Percentiles rank a stretch among this genome's conserved stretches.
Evolutionary conservation across 129 eudicot genomes (phyloP).

Genomic region (Logfia minima): DNA sequence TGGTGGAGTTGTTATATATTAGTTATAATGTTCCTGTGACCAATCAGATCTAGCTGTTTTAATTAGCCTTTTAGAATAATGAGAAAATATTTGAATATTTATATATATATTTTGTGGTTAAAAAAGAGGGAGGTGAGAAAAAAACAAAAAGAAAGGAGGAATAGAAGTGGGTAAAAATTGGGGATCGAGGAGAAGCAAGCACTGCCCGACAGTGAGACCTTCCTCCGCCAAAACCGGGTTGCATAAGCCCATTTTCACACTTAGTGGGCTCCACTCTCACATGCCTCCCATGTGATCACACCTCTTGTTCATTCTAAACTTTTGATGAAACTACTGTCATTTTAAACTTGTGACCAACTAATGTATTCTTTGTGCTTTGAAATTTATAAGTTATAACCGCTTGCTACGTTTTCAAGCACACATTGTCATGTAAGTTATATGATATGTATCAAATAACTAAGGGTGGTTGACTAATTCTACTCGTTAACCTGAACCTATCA

Average conservation of each 20-base stretch:
- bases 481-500: no score
- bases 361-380: background rate
- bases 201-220: conserved; percentile 61
- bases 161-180: conserved; percentile 18
- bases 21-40: background rate
- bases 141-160: conserved; percentile 19
- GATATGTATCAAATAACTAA: no score
- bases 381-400: no score
- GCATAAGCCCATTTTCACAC: conserved; percentile 30
- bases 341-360: background rate
- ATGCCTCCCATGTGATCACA: conserved; percentile 75
- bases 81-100: no score
- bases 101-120: background rate
- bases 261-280: conserved; percentile 53
- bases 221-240: conserved; percentile 53
- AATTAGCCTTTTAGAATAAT: background rate
- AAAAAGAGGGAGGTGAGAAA: background rate
- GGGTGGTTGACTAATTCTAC: no score
- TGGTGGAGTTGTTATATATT: background rate
- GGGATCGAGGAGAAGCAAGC: conserved; percentile 33
- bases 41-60: background rate
- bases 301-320: background rate
- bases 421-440: no score
- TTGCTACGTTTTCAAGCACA: no score
- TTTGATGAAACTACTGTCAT: background rate